Evolutionary conservation across 2,329 filamentous ascomycete genomes (phyloP).

Genomic region (Claviceps sp.): DNA sequence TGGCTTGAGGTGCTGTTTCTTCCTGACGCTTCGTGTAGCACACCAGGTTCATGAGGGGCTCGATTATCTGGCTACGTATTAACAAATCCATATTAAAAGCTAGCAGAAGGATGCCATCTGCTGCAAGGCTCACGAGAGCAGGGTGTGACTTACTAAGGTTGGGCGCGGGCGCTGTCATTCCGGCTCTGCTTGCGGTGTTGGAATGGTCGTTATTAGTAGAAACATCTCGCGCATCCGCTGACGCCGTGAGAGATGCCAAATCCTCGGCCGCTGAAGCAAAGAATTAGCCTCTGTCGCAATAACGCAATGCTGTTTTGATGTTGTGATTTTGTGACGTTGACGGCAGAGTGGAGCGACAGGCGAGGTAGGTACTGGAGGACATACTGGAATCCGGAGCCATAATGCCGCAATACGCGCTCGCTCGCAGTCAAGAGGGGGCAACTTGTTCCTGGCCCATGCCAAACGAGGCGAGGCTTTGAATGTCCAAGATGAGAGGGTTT

Average conservation of each 20-base stretch:
- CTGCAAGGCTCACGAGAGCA: not conserved
- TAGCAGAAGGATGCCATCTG: not conserved
- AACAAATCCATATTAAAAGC: not conserved
- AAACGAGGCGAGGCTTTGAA: not conserved
- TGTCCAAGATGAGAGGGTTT: not conserved
- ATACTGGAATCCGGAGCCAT: not conserved
- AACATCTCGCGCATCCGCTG: not conserved
- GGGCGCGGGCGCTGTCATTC: not conserved
- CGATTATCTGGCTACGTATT: not conserved
- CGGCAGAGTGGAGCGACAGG: not conserved
- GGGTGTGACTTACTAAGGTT: not conserved
- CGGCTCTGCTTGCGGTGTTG: not conserved
- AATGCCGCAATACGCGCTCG: not conserved
- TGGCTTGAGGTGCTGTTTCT: conserved; percentile 49
- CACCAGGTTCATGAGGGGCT: not conserved
- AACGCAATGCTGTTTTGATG: not conserved
- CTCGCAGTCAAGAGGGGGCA: not conserved
- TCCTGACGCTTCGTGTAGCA: conserved; percentile 18
- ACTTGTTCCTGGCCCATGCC: not conserved
- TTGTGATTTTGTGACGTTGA: not conserved
- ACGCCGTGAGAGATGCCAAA: not conserved
- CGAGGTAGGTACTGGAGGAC: not conserved
- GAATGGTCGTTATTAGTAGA: not conserved
- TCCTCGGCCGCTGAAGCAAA: not conserved
- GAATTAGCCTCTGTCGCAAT: not conserved